Percentiles rank a stretch among this genome's conserved stretches.
Conservation (phyloP, 257 asterid species). For the Solanum appendiculatum region DNA sequence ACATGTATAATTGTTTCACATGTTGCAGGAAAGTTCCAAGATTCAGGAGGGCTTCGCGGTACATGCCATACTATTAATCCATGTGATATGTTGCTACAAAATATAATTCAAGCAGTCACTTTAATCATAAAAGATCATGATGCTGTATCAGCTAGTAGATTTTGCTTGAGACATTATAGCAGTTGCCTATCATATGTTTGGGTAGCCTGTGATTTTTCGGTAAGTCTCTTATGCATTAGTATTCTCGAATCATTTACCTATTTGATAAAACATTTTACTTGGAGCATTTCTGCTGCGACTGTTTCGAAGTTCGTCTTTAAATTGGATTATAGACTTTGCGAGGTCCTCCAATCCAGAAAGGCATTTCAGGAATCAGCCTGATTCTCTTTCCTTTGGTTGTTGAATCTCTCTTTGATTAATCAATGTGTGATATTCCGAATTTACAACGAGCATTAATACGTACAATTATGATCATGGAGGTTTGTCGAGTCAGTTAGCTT, state of each 20-base stretch:
- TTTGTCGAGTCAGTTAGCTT: no score
- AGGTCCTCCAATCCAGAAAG: background rate
- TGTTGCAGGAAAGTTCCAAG: conserved; percentile 75
- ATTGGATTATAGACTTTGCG: background rate
- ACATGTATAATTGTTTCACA: background rate
- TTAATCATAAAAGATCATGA: background rate
- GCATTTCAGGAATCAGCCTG: no score
- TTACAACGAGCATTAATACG: background rate
- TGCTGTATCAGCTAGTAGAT: background rate
- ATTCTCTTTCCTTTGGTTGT: no score
- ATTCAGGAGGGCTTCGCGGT: conserved; percentile 78
- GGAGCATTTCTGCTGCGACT: background rate
- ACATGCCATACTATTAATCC: conserved; percentile 69
- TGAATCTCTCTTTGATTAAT: no score
- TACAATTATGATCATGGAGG: background rate
- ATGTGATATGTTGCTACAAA: background rate
- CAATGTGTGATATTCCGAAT: no score
- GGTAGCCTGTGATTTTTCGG: background rate
- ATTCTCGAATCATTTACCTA: background rate
- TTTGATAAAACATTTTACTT: background rate
- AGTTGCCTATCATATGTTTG: background rate
- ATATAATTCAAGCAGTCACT: background rate
- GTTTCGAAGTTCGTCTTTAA: background rate
- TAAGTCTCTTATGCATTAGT: background rate
- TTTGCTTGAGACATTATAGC: background rate